Evolutionary conservation across 2,329 filamentous ascomycete genomes (phyloP).

Genomic region (Fusarium sp.): DNA sequence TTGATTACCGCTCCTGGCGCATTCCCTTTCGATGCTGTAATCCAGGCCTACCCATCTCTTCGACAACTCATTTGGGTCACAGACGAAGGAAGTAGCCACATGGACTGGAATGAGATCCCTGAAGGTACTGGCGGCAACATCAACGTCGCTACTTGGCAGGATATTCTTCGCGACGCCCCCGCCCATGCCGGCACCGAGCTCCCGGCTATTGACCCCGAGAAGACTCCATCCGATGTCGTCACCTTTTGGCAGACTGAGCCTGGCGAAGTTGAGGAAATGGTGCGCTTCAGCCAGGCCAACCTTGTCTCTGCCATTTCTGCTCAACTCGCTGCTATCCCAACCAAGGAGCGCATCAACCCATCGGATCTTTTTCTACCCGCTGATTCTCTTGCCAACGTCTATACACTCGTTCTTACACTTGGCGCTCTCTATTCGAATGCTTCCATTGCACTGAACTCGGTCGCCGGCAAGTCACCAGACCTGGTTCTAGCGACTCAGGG

Average conservation of each 20-base stretch:
- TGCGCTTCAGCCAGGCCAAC: constrained; percentile 84
- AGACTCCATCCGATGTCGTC: constrained; percentile 65
- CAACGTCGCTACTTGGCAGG: constrained; percentile 92
- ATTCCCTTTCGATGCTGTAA: constrained; percentile 81
- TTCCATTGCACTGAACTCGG: constrained; percentile 88
- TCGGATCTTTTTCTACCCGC: constrained; percentile 87
- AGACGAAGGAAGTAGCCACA: constrained; percentile 87
- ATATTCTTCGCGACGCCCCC: constrained; percentile 79
- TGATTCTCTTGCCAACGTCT: constrained; percentile 81
- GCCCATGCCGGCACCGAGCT: constrained; percentile 68
- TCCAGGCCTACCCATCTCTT: constrained; percentile 74
- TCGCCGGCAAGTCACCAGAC: constrained; percentile 77
- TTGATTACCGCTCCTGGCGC: constrained; percentile 86
- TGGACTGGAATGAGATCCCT: constrained; percentile 94
- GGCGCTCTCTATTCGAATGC: constrained; percentile 86
- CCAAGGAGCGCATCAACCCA: constrained; percentile 75
- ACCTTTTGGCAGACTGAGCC: constrained; percentile 72
- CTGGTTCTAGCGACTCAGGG: constrained; percentile 77
- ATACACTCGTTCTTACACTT: constrained; percentile 82
- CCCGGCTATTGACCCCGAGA: constrained; percentile 67
- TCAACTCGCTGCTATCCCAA: constrained; percentile 79
- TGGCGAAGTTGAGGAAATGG: constrained; percentile 70
- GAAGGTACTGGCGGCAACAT: constrained; percentile 78
- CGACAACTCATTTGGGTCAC: constrained; percentile 91
- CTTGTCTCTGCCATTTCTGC: constrained; percentile 87